Percentiles rank a stretch among this genome's conserved stretches.
phyloP scores from a whole-genome alignment of 2,329 filamentous ascomycete genomes.

The Hymenoscyphus albidus region DNA sequence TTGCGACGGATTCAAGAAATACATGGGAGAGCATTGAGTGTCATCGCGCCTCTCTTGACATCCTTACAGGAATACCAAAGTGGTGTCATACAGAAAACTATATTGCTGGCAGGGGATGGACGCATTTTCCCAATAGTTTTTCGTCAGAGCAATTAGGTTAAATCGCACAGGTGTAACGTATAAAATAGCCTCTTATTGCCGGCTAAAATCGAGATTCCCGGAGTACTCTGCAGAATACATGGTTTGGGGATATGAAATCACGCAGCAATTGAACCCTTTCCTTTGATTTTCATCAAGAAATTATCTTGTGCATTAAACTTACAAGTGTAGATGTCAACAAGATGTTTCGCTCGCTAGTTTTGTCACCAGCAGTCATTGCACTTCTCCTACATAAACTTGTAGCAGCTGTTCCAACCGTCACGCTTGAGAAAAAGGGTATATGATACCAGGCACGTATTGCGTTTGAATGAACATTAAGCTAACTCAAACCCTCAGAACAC shows the following conservation, averaged over 20 bases:
- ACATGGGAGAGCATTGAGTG: background rate
- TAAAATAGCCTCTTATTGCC: background rate
- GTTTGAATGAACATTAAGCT: background rate
- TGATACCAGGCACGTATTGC: background rate
- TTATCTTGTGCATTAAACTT: background rate
- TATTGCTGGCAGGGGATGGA: background rate
- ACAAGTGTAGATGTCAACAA: background rate
- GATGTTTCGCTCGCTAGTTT: background rate
- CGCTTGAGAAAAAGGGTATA: background rate
- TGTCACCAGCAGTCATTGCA: background rate
- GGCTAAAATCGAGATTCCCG: background rate
- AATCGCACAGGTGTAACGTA: slow-evolving; percentile 4
- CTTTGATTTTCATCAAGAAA: background rate
- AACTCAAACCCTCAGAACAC: background rate
- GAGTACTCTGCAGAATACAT: background rate
- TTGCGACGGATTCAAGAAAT: background rate
- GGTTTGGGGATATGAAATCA: background rate
- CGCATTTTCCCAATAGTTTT: background rate
- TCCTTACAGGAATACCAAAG: background rate
- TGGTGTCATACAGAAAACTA: background rate
- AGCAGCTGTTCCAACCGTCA: background rate
- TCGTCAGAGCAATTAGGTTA: slow-evolving; percentile 1
- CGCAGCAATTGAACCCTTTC: background rate
- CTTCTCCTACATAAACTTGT: background rate
- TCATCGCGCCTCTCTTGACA: background rate